Base-by-base conservation (phyloP, 2,329 filamentous ascomycete genomes). In the Cladophialophora psammophila region DNA sequence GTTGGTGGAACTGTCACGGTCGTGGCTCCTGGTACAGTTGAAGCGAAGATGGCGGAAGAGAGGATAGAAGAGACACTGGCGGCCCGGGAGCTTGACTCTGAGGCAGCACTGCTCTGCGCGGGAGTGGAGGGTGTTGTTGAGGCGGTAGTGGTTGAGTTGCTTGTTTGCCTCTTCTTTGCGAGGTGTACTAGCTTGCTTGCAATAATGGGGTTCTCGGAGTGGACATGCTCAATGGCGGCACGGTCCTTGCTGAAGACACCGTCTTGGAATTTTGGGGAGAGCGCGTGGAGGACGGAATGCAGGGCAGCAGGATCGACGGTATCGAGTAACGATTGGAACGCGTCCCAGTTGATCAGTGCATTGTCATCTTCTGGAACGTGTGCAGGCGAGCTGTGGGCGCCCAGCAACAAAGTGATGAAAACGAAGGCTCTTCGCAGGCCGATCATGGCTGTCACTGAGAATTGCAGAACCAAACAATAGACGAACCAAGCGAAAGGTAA, bases 191-290 rank as follows among this genome's bases (percentile, higher is more conserved):
- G 81, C 65, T 86, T 85, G 9, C 84, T 86, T 18, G 89, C 88
- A 42, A 91, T 81, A 42, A 84, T 82, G 26, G 87, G 84, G 74
- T 91, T 85, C 70, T 85, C 84, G 52, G 82, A 80, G 78, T 88
- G 85, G 34, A 91, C 83, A 38, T 85, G 86, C 76, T 90, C 86
- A 63, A 91, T 82, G 32, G 88, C 89, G 10, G 84, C 81, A 71
- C 83, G 84, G 74, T 91, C 89, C 69, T 87, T 86, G 69, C 86
- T 83, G 76, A 89, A 91, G 64, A 91, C 84, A 66, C 90, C 90
- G 74, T 91, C 86, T 75, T 88, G 85, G 78, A 89, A 92, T 74
- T 87, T 86, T 56, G 84, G 83, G 62, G 89, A 81, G 73, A 88
- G 84, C 68, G 84, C 81, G 76, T 91, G 88, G 36, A 93, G 82